These are phyloP conservation scores for Elsinoe arachidis DNA, from an alignment of 2,329 filamentous ascomycete genomes.

Conservation along the genomic window DNA sequence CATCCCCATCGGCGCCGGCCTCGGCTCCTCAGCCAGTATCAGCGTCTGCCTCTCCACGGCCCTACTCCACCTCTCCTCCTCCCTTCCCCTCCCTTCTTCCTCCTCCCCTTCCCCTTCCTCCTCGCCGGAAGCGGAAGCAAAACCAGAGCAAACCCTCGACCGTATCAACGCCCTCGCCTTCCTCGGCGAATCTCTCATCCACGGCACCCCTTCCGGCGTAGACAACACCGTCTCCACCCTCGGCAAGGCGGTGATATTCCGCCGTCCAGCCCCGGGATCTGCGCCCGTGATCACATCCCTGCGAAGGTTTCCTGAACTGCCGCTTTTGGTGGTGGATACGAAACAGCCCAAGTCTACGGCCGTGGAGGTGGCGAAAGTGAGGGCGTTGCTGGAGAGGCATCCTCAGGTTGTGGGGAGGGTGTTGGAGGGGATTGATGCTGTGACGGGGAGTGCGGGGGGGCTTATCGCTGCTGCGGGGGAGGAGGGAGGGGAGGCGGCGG, in stretches of 20 bases:
- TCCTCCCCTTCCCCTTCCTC: conserved; percentile 22
- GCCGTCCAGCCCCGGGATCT: conserved; percentile 63
- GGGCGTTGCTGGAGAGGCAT: conserved; percentile 58
- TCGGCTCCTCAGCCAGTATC: conserved; percentile 92
- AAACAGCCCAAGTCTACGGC: conserved; percentile 78
- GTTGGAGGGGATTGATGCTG: conserved; percentile 73
- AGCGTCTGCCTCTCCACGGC: conserved; percentile 80
- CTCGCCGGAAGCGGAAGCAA: too few species aligned
- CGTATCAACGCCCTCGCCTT: conserved; percentile 97
- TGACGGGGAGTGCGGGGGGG: conserved; percentile 51
- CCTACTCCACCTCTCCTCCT: conserved; percentile 52
- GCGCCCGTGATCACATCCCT: conserved; percentile 69
- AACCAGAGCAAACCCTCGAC: conserved; percentile 89
- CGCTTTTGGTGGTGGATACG: conserved; percentile 82
- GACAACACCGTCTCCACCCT: conserved; percentile 94
- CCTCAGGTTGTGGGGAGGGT: conserved; percentile 72
- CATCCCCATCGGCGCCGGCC: conserved; percentile 81
- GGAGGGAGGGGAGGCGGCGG: not conserved
- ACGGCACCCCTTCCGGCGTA: conserved; percentile 91
- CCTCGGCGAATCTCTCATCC: conserved; percentile 93
- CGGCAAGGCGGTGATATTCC: conserved; percentile 89
- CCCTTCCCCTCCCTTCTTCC: conserved; percentile 60
- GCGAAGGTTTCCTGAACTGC: conserved; percentile 84
- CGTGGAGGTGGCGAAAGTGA: conserved; percentile 80
- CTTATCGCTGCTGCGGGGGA: conserved; percentile 34